Conservation (phyloP, 2,329 filamentous ascomycete genomes). For the Aspergillus sojae region DNA sequence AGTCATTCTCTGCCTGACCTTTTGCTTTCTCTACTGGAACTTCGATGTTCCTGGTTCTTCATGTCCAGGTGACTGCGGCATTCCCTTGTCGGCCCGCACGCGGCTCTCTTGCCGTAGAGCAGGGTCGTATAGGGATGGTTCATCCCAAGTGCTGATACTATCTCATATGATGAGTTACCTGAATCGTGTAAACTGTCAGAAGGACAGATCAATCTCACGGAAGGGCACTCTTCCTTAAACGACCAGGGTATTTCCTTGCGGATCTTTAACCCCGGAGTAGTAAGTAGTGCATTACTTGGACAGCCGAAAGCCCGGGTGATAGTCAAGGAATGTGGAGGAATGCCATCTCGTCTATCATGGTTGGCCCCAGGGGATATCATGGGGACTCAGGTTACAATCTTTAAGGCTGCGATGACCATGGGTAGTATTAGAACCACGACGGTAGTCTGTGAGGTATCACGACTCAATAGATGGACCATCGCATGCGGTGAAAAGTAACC, state of each 20-base stretch:
- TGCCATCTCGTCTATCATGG: slow-evolving; percentile 7
- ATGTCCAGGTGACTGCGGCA: slow-evolving; percentile 16
- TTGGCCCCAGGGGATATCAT: slow-evolving; percentile 6
- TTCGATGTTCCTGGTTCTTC: slow-evolving; percentile 8
- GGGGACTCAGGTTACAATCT: slow-evolving; percentile 17
- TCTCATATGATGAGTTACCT: slow-evolving; percentile 4
- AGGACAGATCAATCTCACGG: not conserved
- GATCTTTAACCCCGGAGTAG: not conserved
- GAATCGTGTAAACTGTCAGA: slow-evolving; percentile 1
- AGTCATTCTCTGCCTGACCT: slow-evolving; percentile 21
- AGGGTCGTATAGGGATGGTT: not conserved
- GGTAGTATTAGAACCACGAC: slow-evolving; percentile 10
- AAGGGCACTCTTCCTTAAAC: not conserved
- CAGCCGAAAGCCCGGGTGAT: not conserved
- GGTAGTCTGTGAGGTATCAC: not conserved
- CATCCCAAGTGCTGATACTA: not conserved
- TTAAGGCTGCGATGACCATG: slow-evolving; percentile 7
- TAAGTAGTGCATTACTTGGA: not conserved
- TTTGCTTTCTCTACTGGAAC: slow-evolving; percentile 1
- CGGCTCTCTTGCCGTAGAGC: not conserved
- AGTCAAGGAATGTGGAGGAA: not conserved
- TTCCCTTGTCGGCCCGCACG: slow-evolving; percentile 2
- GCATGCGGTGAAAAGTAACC: not conserved
- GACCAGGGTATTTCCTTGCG: not conserved
- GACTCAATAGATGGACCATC: not conserved